These are phyloP conservation scores for Alliaria petiolata DNA, from an alignment of 345 rosid species.

Conservation along the genomic window DNA sequence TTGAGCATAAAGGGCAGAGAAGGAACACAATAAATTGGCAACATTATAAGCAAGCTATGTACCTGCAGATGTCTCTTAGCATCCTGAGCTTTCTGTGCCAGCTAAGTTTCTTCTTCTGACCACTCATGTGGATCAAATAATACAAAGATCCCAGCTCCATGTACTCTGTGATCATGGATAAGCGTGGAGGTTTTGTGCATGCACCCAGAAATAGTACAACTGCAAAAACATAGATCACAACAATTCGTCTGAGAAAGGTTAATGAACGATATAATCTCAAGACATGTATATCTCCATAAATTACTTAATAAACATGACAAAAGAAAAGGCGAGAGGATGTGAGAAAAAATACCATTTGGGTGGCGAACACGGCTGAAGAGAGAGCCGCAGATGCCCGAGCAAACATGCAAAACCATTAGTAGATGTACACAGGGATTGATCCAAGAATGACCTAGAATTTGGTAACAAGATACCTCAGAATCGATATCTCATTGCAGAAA, in stretches of 20 bases:
- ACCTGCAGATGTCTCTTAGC: conserved; percentile 98
- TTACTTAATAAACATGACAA: not conserved
- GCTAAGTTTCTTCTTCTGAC: conserved; percentile 88
- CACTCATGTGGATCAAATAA: conserved; percentile 86
- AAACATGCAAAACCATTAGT: conserved; percentile 34
- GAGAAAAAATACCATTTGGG: conserved; percentile 69
- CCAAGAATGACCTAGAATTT: conserved; percentile 24
- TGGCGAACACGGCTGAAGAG: conserved; percentile 92
- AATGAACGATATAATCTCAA: not conserved
- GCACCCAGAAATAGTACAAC: conserved; percentile 98
- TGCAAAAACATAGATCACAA: conserved; percentile 39
- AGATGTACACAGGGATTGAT: conserved; percentile 17
- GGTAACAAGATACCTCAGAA: conserved; percentile 61
- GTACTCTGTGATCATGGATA: conserved; percentile 96
- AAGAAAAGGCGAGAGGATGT: not conserved
- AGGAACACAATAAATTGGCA: not conserved
- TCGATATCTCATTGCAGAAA: conserved; percentile 96
- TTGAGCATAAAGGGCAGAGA: not conserved
- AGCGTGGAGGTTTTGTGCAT: conserved; percentile 87
- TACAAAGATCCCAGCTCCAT: conserved; percentile 97
- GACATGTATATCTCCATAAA: not conserved
- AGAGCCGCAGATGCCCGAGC: conserved; percentile 33
- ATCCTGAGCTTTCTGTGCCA: conserved; percentile 87
- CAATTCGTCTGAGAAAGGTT: conserved; percentile 1
- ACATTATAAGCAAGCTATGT: conserved; percentile 11